A percentile compares a stretch with the other conserved stretches of the same genome.
Conservation (phyloP, 2,329 filamentous ascomycete species). For the Xylaria arbuscula region DNA sequence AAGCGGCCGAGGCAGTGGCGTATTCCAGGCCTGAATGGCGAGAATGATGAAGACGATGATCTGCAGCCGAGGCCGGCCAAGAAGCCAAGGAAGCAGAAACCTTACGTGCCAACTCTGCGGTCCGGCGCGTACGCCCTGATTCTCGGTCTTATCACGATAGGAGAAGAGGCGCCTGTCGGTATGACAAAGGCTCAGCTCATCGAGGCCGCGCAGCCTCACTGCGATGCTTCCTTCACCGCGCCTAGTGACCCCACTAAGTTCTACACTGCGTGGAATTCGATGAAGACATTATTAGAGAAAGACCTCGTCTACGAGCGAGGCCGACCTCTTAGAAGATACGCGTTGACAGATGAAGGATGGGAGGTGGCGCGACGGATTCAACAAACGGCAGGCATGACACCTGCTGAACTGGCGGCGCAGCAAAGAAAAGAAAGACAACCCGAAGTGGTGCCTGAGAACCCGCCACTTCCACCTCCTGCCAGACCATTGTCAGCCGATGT, state of each 20-base stretch:
- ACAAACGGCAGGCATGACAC: conserved; percentile 53
- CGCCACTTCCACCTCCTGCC: conserved; percentile 25
- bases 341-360: conserved; percentile 81
- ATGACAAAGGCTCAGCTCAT: conserved; percentile 77
- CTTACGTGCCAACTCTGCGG: conserved; percentile 78
- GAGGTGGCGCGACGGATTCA: conserved; percentile 75
- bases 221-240: conserved; percentile 77
- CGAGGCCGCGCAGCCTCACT: conserved; percentile 75
- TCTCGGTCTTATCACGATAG: conserved; percentile 70
- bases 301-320: conserved; percentile 79
- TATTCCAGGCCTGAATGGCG: conserved; percentile 51
- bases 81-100: conserved; percentile 68
- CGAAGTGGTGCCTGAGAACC: conserved; percentile 31
- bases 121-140: conserved; percentile 80
- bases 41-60: conserved; percentile 50
- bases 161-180: conserved; percentile 64
- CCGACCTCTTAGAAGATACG: conserved; percentile 74
- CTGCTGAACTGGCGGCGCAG: conserved; percentile 33
- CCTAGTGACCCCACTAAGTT: conserved; percentile 74
- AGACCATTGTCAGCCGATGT: conserved; percentile 42
- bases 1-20: conserved; percentile 62
- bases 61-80: conserved; percentile 59
- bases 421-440: conserved; percentile 32
- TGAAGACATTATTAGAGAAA: conserved; percentile 79
- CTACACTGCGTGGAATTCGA: conserved; percentile 85